These are phyloP conservation scores for Lecanoromycetidae sp. DNA, from an alignment of 2,329 filamentous ascomycete species.

Conservation along the genomic window DNA sequence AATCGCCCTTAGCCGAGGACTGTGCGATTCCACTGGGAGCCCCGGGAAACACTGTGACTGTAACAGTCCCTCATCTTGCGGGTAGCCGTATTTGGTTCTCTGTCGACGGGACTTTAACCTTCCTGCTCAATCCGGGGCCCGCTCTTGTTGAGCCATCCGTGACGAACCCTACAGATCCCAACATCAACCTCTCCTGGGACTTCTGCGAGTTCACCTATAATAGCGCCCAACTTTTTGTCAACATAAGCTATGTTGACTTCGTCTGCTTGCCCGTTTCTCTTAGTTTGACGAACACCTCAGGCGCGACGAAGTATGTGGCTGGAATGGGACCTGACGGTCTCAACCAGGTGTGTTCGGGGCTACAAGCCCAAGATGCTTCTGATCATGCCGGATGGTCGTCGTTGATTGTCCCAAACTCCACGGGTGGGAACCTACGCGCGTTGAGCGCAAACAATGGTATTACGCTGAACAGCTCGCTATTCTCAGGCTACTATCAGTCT, in stretches of 20 bases:
- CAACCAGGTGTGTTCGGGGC: constrained; percentile 39
- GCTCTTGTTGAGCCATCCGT: constrained; percentile 64
- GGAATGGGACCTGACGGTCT: constrained; percentile 50
- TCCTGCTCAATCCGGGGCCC: constrained; percentile 59
- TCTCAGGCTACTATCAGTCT: constrained; percentile 39
- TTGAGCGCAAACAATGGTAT: constrained; percentile 34
- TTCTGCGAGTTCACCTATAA: constrained; percentile 61
- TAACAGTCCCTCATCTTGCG: constrained; percentile 57
- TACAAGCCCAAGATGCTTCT: constrained; percentile 42
- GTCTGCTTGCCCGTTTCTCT: constrained; percentile 51
- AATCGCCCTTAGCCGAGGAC: constrained; percentile 43
- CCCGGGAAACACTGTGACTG: constrained; percentile 45
- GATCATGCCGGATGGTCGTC: constrained; percentile 53
- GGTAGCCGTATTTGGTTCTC: constrained; percentile 64
- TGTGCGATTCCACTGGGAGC: constrained; percentile 52
- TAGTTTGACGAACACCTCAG: constrained; percentile 34
- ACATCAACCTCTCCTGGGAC: constrained; percentile 50
- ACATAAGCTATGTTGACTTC: constrained; percentile 68
- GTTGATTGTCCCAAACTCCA: constrained; percentile 36
- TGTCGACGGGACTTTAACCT: constrained; percentile 48
- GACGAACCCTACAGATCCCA: constrained; percentile 52
- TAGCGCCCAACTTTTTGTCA: constrained; percentile 48
- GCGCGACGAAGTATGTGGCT: constrained; percentile 38
- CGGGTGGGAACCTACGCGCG: constrained; percentile 31
- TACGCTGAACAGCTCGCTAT: constrained; percentile 33